phyloP scores from a whole-genome alignment of 306 rosid species.

The Senna siamea region DNA sequence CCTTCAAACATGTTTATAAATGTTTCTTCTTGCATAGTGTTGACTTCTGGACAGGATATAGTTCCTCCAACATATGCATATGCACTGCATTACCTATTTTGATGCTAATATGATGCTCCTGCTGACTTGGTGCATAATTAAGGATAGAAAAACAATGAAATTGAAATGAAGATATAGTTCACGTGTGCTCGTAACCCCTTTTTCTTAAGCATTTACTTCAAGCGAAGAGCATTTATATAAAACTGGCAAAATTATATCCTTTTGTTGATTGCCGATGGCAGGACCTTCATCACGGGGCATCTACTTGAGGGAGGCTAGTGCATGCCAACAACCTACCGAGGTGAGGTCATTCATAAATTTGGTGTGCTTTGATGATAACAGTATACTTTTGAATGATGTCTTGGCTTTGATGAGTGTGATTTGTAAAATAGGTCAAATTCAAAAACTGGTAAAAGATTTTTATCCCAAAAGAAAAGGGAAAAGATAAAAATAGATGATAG shows the following conservation, averaged over 20 bases:
- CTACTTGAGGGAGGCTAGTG: slow-evolving; percentile 88
- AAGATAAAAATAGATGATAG: slow-evolving; percentile 1
- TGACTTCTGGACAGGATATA: slow-evolving; percentile 6
- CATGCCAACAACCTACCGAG: slow-evolving; percentile 78
- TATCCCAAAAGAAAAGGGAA: not conserved
- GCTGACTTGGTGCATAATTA: slow-evolving; percentile 14
- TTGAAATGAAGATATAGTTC: slow-evolving; percentile 2
- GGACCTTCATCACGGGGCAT: slow-evolving; percentile 86
- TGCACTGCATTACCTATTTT: slow-evolving; percentile 12
- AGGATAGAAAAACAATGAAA: slow-evolving; percentile 13
- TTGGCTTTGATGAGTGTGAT: slow-evolving; percentile 20
- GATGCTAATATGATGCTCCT: not conserved
- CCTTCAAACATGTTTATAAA: slow-evolving; percentile 5
- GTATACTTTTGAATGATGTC: slow-evolving; percentile 1
- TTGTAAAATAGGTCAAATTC: slow-evolving; percentile 21
- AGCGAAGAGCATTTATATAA: slow-evolving; percentile 19
- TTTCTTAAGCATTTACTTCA: slow-evolving; percentile 15
- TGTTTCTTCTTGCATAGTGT: slow-evolving; percentile 22
- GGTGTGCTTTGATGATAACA: slow-evolving; percentile 26
- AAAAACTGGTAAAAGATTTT: not conserved
- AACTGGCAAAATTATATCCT: slow-evolving; percentile 13
- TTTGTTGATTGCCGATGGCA: slow-evolving; percentile 54
- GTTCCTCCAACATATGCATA: slow-evolving; percentile 24
- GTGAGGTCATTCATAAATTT: slow-evolving; percentile 55
- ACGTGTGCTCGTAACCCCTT: slow-evolving; percentile 1